phyloP scores from a whole-genome alignment of 2,329 filamentous ascomycete genomes.

The Xylaria polymorpha region DNA sequence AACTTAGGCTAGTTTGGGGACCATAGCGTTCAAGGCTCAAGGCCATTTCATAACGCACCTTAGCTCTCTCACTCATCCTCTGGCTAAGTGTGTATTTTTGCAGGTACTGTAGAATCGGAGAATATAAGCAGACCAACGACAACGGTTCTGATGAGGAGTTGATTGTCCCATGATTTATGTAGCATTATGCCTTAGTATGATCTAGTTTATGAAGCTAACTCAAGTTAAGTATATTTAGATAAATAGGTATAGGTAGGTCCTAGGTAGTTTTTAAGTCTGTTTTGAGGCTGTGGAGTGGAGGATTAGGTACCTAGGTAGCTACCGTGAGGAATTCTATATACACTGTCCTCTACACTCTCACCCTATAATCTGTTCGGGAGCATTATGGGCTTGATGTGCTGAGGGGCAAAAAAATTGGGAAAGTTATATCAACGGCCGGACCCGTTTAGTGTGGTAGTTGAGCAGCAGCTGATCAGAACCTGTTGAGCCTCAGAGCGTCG shows the following conservation, averaged over 20 bases:
- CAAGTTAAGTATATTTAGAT: not conserved
- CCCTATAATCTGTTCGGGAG: not conserved
- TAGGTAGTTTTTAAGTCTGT: too few relatives aligned
- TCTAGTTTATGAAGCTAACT: not conserved
- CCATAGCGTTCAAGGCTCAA: not conserved
- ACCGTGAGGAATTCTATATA: not conserved
- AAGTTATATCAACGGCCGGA: not conserved
- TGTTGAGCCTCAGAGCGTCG: not conserved
- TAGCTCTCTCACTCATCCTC: not conserved
- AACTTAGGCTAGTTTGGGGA: not conserved
- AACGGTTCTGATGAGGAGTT: not conserved
- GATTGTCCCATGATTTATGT: not conserved
- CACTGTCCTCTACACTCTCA: not conserved
- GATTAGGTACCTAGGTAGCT: not conserved
- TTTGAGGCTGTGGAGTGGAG: too few relatives aligned
- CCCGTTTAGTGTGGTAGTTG: not conserved
- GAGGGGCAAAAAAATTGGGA: not conserved
- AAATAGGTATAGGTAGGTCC: too few relatives aligned
- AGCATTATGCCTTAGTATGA: not conserved
- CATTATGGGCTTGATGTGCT: not conserved
- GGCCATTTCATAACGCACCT: not conserved
- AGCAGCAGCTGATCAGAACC: constrained; percentile 9
- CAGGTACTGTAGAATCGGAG: not conserved
- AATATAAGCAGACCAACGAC: not conserved
- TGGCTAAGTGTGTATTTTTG: not conserved